Base-by-base conservation (phyloP, 805 yeast genomes). In the Blastobotrys terrestris region DNA sequence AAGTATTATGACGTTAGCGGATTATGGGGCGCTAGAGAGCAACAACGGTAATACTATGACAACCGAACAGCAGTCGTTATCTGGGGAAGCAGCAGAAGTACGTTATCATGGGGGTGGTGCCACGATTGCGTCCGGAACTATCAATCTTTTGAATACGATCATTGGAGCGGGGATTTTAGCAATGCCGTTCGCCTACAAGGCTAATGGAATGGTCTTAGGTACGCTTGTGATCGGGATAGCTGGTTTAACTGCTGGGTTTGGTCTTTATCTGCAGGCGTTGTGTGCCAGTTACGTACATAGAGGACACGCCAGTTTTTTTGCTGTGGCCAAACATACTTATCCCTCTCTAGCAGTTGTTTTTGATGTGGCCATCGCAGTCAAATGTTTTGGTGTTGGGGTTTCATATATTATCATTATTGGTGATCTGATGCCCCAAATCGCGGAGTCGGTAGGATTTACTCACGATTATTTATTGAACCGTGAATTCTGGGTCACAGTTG, bases 381-480 rank as follows among this genome's bases (percentile, higher is more conserved):
- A 85, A 66, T 85, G 92, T 63, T 86, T 83, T 64, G 94, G 94
- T 5, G 92, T 85, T 15, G 84, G 85, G n/a, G 78, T 86, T 2
- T 78, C 85, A 39, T 85, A 86, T 60, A 67, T 85, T 52, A 87
- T 85, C 50, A 80, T 85, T 54, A 80, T 83, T 40, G 92, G 89
- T 16, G 89, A 85, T 60, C 72, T 85, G 58, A 78, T 85, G 86
- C 92, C 92, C 8, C 72, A 70, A 58, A 65, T 73, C 22, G 60
- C 67, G 14, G 62, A 60, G 46, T 60, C 64, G 45, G 55, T 67
- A 40, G 63, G 62, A 2, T 51, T 52, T 2, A 22, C 53, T 3
- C 43, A 44, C 16, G 51, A 49, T n/a, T 26, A 57, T 7, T 48
- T 62, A 49, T 43, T 60, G 44, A 44, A 64, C 46, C 64, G 80